Percentiles rank a stretch among this genome's conserved stretches.
Conservation (phyloP, 2,329 filamentous ascomycete genomes). For the Trichoderma sp. region DNA sequence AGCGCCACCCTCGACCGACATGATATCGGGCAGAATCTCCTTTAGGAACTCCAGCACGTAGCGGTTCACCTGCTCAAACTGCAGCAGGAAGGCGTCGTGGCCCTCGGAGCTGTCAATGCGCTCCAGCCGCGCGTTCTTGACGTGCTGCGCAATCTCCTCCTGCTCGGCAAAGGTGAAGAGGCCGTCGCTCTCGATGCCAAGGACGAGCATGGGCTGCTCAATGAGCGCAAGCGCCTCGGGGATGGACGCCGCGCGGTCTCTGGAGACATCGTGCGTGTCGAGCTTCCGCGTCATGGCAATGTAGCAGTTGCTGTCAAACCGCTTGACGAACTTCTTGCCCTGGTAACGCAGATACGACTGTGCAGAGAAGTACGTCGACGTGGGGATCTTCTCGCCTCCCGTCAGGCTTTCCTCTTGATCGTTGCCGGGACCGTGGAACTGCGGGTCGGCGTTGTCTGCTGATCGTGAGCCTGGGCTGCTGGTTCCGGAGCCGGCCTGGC, state of each 20-base stretch:
- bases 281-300: slow-evolving; percentile 98
- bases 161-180: slow-evolving; percentile 98
- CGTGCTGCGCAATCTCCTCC: slow-evolving; percentile 81
- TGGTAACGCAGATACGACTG: slow-evolving; percentile 98
- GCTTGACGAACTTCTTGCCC: slow-evolving; percentile 92
- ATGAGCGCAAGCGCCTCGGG: slow-evolving; percentile 78
- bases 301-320: slow-evolving; percentile 98
- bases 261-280: slow-evolving; percentile 93
- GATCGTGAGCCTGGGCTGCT: slow-evolving; percentile 35
- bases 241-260: slow-evolving; percentile 69
- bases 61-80: slow-evolving; percentile 95
- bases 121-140: slow-evolving; percentile 75
- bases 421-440: slow-evolving; percentile 66
- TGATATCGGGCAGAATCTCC: slow-evolving; percentile 84
- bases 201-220: slow-evolving; percentile 83
- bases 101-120: slow-evolving; percentile 93
- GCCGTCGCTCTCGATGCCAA: slow-evolving; percentile 94
- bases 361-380: slow-evolving; percentile 92
- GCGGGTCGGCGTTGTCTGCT: slow-evolving; percentile 53
- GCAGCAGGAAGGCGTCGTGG: slow-evolving; percentile 92
- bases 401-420: slow-evolving; percentile 47
- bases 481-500: slow-evolving; percentile 41
- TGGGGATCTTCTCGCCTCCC: slow-evolving; percentile 55
- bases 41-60: slow-evolving; percentile 84
- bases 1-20: slow-evolving; percentile 62